Evolutionary conservation across 768 basidiomycete genomes (phyloP).

Genomic region (Stropharia rugosoannulata): DNA sequence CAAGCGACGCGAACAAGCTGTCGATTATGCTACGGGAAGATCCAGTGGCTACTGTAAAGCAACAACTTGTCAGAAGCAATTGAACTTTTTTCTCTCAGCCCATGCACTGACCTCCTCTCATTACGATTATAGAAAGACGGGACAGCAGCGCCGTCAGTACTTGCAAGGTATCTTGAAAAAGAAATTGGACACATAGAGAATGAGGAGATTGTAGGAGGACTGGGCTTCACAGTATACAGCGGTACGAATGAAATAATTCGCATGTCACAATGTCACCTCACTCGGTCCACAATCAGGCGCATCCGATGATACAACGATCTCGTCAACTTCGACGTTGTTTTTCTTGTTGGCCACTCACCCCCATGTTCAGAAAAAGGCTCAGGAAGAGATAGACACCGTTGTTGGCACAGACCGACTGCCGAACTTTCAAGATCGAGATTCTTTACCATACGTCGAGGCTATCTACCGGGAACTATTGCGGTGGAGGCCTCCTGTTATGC

Average conservation of each 20-base stretch:
- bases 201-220: constrained; percentile 2
- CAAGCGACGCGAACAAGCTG: background rate
- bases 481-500: constrained; percentile 6
- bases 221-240: constrained; percentile 11
- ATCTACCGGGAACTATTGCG: constrained; percentile 15
- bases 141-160: background rate
- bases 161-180: constrained; percentile 3
- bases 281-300: background rate
- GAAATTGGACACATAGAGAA: constrained; percentile 3
- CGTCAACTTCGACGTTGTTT: constrained; percentile 19
- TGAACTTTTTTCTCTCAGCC: no score
- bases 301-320: background rate
- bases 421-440: constrained; percentile 19
- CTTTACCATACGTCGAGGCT: constrained; percentile 23
- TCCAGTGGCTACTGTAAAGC: constrained; percentile 12
- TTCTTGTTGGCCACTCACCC: constrained; percentile 28
- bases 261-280: no score
- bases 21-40: constrained; percentile 3
- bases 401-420: constrained; percentile 28
- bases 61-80: background rate
- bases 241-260: no score
- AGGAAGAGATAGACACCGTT: constrained; percentile 29
- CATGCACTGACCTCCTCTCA: background rate
- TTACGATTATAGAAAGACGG: background rate
- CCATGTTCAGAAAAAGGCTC: constrained; percentile 28